Evolutionary conservation across 306 rosid species (phyloP).

Genomic region (Potentilla sterilis): DNA sequence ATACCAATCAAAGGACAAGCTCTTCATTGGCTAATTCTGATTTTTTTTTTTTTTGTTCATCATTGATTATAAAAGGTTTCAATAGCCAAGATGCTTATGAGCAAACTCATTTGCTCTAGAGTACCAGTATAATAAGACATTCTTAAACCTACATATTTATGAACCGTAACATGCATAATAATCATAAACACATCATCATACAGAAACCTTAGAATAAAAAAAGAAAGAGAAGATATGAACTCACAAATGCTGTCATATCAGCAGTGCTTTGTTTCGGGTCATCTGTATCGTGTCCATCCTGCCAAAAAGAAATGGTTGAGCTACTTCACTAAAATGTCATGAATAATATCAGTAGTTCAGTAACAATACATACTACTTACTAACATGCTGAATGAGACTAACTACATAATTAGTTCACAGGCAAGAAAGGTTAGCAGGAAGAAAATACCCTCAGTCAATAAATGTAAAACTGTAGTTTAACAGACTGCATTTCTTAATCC

Average conservation of each 20-base stretch:
- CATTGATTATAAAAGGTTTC: neutral
- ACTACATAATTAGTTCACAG: neutral
- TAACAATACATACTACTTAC: neutral
- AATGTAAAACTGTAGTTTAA: neutral
- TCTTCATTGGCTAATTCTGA: neutral
- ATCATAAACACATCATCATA: neutral
- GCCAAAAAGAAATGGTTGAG: slow-evolving; percentile 24
- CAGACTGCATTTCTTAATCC: neutral
- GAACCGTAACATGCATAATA: neutral
- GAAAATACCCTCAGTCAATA: slow-evolving; percentile 1
- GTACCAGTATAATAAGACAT: neutral
- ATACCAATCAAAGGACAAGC: neutral
- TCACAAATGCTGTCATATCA: slow-evolving; percentile 52
- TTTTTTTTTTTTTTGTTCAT: neutral
- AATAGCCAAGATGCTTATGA: neutral
- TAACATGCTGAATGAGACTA: neutral
- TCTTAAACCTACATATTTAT: neutral
- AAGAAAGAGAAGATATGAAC: slow-evolving; percentile 4
- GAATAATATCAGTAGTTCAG: neutral
- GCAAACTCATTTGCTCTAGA: neutral
- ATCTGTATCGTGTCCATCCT: slow-evolving; percentile 48
- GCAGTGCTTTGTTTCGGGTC: slow-evolving; percentile 51
- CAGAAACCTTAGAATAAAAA: neutral
- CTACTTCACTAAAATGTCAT: neutral
- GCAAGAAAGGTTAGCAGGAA: neutral